Evolutionary conservation across 2,329 filamentous ascomycete genomes (phyloP), one percentile per base, ranked within the genome.

Genomic region (Sarocladiaceae sp.): DNA sequence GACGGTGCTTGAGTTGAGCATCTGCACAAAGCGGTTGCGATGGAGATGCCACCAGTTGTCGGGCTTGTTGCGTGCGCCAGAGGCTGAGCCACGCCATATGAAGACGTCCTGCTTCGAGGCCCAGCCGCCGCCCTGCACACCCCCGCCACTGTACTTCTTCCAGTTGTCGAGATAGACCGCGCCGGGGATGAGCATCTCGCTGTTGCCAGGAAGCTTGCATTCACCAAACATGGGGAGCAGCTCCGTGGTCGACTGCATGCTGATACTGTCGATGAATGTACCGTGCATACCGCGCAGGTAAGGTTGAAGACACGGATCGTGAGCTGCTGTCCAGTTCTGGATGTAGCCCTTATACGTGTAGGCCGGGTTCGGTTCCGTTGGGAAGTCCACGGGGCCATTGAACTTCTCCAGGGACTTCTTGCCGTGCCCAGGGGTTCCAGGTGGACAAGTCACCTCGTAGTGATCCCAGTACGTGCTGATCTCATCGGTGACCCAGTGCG

Each of bases 41-140:
- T 87, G 83, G 53, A 85, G 84, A 27, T 78, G 74, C 26, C 69
- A 70, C 82, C 83, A 88, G 48, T 75, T 83, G 34, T 78, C 58
- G n/a, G 55, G 53, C 45, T 62, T 63, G 35, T 69, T 61, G 21
- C 68, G 66, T 2, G 80, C 81, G 3, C 80, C 82, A 6, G 80
- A 82, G 3, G 76, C 78, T 2, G 77, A 76, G 34, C 82, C 82
- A 26, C 82, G 77, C 82, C 82, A 85, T 27, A 83, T 64, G 37
- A 80, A 62, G 3, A 62, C 66, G 44, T 75, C 67, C 24, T 63
- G 62, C 60, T 85, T 85, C 26, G 70, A 59, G 3, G 67, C 60
- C 82, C 82, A 85, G 4, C 65, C 58, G 12, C 73, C 66, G 35
- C 82, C 81, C 46, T 74, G 73, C 7, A 62, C 62, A 9, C 67